Evolutionary conservation across 345 rosid species (phyloP).

Genomic region (Eucalyptus victrix): DNA sequence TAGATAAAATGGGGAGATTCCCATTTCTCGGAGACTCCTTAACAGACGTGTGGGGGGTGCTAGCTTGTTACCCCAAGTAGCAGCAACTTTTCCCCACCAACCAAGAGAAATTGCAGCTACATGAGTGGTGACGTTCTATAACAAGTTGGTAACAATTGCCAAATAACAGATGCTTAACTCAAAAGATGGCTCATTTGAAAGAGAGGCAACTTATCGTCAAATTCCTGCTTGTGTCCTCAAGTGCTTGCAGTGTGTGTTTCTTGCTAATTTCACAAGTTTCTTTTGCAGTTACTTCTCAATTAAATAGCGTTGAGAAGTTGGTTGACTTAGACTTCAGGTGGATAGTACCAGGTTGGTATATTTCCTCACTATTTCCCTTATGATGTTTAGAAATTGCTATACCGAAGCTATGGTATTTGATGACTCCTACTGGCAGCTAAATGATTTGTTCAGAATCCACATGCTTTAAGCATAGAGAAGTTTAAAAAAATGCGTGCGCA

Average conservation of each 20-base stretch:
- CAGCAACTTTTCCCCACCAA: not conserved
- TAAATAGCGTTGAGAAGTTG: conserved; percentile 13
- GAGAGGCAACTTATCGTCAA: not conserved
- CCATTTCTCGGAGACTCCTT: not conserved
- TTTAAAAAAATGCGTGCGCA: not conserved
- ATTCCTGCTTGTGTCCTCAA: not conserved
- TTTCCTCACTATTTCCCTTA: not conserved
- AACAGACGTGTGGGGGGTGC: not conserved
- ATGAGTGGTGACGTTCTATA: not conserved
- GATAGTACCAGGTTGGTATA: conserved; percentile 24
- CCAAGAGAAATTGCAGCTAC: not conserved
- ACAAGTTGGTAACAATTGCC: not conserved
- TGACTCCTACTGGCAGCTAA: not conserved
- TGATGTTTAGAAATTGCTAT: not conserved
- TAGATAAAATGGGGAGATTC: not conserved
- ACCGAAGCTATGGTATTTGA: not conserved
- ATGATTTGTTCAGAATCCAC: not conserved
- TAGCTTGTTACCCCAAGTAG: not conserved
- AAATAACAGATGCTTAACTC: not conserved
- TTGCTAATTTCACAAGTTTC: not conserved
- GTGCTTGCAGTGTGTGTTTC: not conserved
- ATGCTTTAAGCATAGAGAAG: not conserved
- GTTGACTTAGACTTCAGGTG: conserved; percentile 15
- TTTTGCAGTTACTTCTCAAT: conserved; percentile 19
- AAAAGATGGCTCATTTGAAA: not conserved